Base-by-base conservation (phyloP, 257 asterid genomes). In the Solanum clarkiae region DNA sequence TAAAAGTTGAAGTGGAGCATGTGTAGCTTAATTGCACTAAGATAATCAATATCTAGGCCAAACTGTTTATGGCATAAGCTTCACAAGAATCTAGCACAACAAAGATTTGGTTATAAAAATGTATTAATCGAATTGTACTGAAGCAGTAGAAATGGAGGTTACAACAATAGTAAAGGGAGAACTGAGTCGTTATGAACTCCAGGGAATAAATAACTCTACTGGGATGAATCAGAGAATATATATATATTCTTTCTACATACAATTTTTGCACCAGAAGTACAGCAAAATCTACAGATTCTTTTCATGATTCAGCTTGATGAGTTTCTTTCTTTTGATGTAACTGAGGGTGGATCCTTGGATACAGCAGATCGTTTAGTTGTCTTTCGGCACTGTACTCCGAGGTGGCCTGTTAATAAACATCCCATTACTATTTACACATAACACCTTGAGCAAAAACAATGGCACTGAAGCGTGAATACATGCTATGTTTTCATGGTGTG, bases 371-470 rank as follows among this genome's bases (percentile, higher is more conserved):
- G 45, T 94, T 93, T 82, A 96, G 88, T 81, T 93, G 98, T 88
- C 97, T 90, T 89, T 94, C 98, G 8, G 98, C 98, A 80, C 98
- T 91, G 83, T 94, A 94, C 88, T 96, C 99, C 4, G 99, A 96
- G 6, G 98, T 87, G 72, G 98, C 99, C 99, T 96, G 94, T 87
- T 32, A 32, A 32, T 32, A 32, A 85, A 60, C 10, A 54, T 51
- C 16, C 24, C 16, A 77, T 77, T 77, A 51, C 47, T 9, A 49
- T 51, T 51, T 49, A 24, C 54, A 20, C 80, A 72, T 6, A 32
- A 71, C 57, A 45, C 56, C 54, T 22, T 72, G 57, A 44, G 80
- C 57, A 72, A 72, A 45, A 72, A 7, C 80, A 72, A 71, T 12
- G 57, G 57, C 36, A 45, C 42, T 12, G 17, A 74, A 74, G 40